Conservation (phyloP, 176 grass and related monocot genomes). For the Eragrostis curvula region DNA sequence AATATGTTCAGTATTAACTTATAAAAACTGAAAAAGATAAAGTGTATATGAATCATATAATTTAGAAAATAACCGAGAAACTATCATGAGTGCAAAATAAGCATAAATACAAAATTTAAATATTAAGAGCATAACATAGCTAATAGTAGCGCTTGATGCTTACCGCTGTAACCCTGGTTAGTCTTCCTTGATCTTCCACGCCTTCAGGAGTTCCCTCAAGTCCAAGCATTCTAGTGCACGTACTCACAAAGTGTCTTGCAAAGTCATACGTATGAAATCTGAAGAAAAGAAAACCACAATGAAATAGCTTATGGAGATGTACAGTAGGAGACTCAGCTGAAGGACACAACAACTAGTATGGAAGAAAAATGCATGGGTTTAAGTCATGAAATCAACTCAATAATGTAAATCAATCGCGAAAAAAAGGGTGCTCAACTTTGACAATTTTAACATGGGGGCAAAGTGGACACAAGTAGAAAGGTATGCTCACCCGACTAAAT, state of each 20-base stretch:
- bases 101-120: not conserved
- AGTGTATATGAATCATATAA: no score
- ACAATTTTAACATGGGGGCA: conserved; percentile 9
- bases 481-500: conserved; percentile 90
- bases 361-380: no score
- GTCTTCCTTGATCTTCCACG: conserved; percentile 92
- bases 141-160: conserved; percentile 27
- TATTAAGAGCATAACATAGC: conserved; percentile 20
- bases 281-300: conserved; percentile 31
- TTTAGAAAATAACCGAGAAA: not conserved
- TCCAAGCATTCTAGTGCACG: conserved; percentile 94
- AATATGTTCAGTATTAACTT: conserved; percentile 25
- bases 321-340: not conserved
- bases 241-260: conserved; percentile 90
- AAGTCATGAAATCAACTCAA: conserved; percentile 30
- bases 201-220: conserved; percentile 97
- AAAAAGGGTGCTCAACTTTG: conserved; percentile 15
- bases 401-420: conserved; percentile 15
- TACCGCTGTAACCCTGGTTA: conserved; percentile 96
- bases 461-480: conserved; percentile 27
- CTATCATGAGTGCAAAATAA: conserved; percentile 5
- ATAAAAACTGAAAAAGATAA: conserved; percentile 27
- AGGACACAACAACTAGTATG: not conserved
- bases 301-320: conserved; percentile 11
- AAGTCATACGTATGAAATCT: conserved; percentile 89